Percentiles rank a stretch among this genome's conserved stretches.
Conservation (phyloP, 805 yeast genomes). For the Zygosaccharomyces bisporus region DNA sequence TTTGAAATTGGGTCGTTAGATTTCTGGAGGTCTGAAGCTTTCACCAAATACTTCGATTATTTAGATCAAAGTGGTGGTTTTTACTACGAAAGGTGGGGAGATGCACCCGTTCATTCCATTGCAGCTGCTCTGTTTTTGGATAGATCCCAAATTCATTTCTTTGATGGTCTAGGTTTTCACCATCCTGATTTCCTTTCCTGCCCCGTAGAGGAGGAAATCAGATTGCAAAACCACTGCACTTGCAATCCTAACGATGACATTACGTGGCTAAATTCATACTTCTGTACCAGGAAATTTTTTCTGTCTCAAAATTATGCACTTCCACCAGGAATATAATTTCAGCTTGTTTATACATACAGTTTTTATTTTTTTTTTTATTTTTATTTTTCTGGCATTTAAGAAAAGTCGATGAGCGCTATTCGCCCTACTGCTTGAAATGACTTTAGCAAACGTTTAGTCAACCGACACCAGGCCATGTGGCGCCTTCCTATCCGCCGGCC, state of each 20-base stretch:
- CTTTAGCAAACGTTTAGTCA: too few species aligned
- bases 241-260: slow-evolving; percentile 58
- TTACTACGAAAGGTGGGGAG: slow-evolving; percentile 90
- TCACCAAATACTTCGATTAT: slow-evolving; percentile 55
- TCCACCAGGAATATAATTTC: slow-evolving; percentile 17
- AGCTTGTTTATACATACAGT: neutral
- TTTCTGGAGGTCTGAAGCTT: slow-evolving; percentile 57
- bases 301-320: slow-evolving; percentile 29
- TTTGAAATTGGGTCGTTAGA: slow-evolving; percentile 72
- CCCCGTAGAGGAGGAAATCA: slow-evolving; percentile 52
- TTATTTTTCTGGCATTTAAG: neutral
- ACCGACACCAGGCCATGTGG: too few species aligned
- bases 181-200: slow-evolving; percentile 67
- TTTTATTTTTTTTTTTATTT: neutral
- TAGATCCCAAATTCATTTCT: slow-evolving; percentile 58
- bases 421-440: too few species aligned
- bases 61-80: slow-evolving; percentile 72
- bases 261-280: slow-evolving; percentile 66
- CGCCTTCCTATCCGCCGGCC: neutral
- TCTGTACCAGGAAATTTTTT: slow-evolving; percentile 62
- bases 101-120: slow-evolving; percentile 84
- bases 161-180: slow-evolving; percentile 70
- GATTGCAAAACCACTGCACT: slow-evolving; percentile 57
- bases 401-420: neutral
- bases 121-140: slow-evolving; percentile 62